A percentile compares a stretch with the other conserved stretches of the same genome.
Conservation (phyloP, 192 early-diverging fungal genomes). For the Allomyces arbusculus region DNA sequence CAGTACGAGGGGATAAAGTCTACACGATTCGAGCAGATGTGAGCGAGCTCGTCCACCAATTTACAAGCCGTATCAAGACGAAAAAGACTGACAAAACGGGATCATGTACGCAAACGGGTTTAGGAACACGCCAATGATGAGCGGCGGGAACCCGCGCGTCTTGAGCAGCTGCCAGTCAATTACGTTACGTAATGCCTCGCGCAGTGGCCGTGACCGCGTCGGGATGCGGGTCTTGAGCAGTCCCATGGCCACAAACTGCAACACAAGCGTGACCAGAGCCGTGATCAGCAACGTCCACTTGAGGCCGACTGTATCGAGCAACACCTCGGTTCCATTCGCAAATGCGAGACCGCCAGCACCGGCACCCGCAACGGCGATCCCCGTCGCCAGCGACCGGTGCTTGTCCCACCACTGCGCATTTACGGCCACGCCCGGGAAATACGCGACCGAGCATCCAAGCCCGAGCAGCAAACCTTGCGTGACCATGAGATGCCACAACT, state of each 20-base stretch:
- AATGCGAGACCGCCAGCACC: constrained; percentile 53
- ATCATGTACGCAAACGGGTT: no score
- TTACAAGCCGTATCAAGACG: no score
- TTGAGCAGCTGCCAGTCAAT: no score
- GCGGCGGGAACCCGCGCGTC: no score
- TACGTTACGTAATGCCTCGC: no score
- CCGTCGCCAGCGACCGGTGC: constrained; percentile 43
- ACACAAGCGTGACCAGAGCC: constrained; percentile 16
- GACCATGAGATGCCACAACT: constrained; percentile 51
- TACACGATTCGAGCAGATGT: no score
- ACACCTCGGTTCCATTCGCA: constrained; percentile 27
- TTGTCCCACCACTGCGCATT: constrained; percentile 49
- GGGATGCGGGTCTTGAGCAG: no score
- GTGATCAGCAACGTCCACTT: constrained; percentile 50
- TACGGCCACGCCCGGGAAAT: constrained; percentile 41
- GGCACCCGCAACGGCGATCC: constrained; percentile 46
- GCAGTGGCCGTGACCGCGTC: no score
- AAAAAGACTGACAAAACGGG: no score
- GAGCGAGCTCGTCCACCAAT: no score
- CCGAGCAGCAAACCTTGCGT: constrained; percentile 58
- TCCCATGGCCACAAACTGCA: neutral
- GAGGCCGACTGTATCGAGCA: constrained; percentile 35
- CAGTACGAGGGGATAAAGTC: no score
- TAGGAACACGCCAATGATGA: no score
- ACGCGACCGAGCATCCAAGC: constrained; percentile 40